Base-by-base conservation (phyloP, 805 yeast species). In the Sugiyamaella lignohabitans region DNA sequence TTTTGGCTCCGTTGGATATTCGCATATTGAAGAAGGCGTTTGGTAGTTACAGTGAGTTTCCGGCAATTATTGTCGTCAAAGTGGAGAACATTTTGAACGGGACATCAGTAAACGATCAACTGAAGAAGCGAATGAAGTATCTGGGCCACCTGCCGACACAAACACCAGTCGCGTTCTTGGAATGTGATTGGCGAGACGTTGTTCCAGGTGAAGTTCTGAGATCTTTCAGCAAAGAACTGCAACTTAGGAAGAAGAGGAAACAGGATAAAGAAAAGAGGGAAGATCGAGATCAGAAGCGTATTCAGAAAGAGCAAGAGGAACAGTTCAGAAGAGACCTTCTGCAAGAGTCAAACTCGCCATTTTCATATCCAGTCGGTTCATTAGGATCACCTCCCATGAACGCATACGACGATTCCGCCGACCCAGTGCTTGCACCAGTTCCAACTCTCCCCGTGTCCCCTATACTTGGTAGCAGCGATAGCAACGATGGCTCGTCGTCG, bases 101-200 rank as follows among this genome's bases (percentile, higher is more conserved):
- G 32, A 76, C 76, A 20, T 70, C 83, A 18, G 75, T 82, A 2
- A 75, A 82, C 0, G 80, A 77, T 14, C 78, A 78, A n/a, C 53
- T 83, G 57, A 56, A 76, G 1, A 74, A 76, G 43, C 78, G 80
- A 53, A 74, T 74, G 61, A 89, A 87, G 62, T 87, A 84, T 61
- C 65, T 93, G 47, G 74, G 84, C 0, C 91, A 91, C 63, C 65
- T 88, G 19, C 97, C 98, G 0, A 61, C 78, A 23, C 97, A 97
- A 1, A 83, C 96, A 0, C 84, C 83, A 44, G 63, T 91, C 38
- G 94, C 88, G 8, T 80, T 86, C 52, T 60, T 93, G 46, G 98
- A 93, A 57, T 75, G 96, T 43, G 82, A 87, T 60, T 91, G 98
- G 98, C 63, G 58, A 59, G 55, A 69, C 69, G 61, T 57, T 42